Percentiles rank a stretch among this genome's conserved stretches.
phyloP scores from a whole-genome alignment of 2,329 filamentous ascomycete species.

The Thyridium curvatum region DNA sequence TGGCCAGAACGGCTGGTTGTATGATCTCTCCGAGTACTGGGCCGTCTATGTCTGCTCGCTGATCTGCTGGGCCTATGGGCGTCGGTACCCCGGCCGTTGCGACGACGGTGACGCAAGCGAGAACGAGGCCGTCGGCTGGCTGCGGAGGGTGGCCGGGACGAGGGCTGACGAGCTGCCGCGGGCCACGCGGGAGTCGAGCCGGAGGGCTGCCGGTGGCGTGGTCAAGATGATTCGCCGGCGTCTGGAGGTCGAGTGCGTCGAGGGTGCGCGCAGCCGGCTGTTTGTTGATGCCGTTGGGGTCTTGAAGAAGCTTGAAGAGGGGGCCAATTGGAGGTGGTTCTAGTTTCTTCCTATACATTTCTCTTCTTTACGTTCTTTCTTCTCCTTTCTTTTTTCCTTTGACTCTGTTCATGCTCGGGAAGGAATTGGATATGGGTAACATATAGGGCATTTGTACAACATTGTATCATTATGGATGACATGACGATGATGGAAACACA shows the following conservation, averaged over 20 bases:
- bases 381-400: background rate
- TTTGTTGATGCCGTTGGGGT: conserved; percentile 48
- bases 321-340: conserved; percentile 34
- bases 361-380: background rate
- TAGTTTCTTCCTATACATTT: conserved; percentile 10
- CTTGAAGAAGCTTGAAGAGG: conserved; percentile 43
- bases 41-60: conserved; percentile 49
- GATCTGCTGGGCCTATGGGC: conserved; percentile 53
- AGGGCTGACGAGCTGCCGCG: conserved; percentile 30
- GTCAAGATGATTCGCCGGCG: conserved; percentile 40
- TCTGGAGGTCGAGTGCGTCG: conserved; percentile 43
- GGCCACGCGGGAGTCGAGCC: conserved; percentile 19
- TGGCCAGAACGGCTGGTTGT: conserved; percentile 13
- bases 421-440: too few relatives aligned
- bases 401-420: background rate
- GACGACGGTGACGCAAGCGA: conserved; percentile 10
- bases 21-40: conserved; percentile 46
- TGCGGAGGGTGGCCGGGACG: conserved; percentile 32
- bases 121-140: conserved; percentile 26
- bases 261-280: conserved; percentile 37
- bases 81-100: conserved; percentile 15
- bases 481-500: too few relatives aligned
- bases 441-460: too few relatives aligned
- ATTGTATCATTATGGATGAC: too few relatives aligned
- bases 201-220: conserved; percentile 35